Conservation (phyloP, 306 rosid species). For the Acacia melanoxylon region DNA sequence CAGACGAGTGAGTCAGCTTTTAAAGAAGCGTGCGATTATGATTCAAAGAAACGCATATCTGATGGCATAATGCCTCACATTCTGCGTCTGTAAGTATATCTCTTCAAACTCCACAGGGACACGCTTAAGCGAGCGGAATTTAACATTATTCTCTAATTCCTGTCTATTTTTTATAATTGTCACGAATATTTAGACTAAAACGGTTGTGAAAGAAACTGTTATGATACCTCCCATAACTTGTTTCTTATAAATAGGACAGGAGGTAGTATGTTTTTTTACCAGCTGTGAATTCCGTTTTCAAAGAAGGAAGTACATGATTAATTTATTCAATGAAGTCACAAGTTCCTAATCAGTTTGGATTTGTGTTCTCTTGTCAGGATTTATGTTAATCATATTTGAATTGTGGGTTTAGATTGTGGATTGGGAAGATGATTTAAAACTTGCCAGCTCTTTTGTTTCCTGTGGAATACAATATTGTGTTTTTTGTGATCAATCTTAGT, state of each 20-base stretch:
- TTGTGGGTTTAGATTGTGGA: not conserved
- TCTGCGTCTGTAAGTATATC: conserved; percentile 53
- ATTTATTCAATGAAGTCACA: not conserved
- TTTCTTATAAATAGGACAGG: not conserved
- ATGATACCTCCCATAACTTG: not conserved
- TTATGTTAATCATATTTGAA: not conserved
- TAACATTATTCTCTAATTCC: not conserved
- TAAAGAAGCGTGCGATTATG: conserved; percentile 33
- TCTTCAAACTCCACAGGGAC: not conserved
- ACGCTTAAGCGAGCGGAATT: not conserved
- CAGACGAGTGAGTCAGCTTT: not conserved
- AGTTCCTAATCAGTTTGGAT: not conserved
- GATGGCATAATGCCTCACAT: conserved; percentile 66
- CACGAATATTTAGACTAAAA: not conserved
- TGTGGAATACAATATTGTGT: not conserved
- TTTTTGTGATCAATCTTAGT: not conserved
- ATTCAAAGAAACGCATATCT: conserved; percentile 28
- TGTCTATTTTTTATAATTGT: not conserved
- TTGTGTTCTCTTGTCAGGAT: conserved; percentile 7
- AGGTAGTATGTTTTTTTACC: not conserved
- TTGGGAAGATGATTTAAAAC: not conserved
- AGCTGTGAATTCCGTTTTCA: not conserved
- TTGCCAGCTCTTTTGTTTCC: not conserved
- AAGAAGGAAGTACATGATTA: not conserved
- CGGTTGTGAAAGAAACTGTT: not conserved